A percentile compares a stretch with the other conserved stretches of the same genome.
Evolutionary conservation across 1,139 yeast species (phyloP).

Genomic region (Taiozyma sp.): DNA sequence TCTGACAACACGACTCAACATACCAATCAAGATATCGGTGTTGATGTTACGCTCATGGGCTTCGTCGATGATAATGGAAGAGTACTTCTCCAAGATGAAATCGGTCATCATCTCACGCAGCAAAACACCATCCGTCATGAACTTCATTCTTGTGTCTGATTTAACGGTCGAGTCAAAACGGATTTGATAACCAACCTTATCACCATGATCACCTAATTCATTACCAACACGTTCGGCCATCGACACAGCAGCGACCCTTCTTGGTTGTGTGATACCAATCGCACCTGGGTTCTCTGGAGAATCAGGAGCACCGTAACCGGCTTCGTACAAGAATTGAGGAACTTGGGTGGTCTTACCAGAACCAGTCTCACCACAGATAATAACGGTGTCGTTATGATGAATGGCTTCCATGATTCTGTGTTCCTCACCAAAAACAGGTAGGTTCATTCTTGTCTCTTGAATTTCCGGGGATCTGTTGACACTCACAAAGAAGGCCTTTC

Average conservation of each 20-base stretch:
- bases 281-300: slow-evolving; percentile 75
- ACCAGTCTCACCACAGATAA: slow-evolving; percentile 92
- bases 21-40: slow-evolving; percentile 93
- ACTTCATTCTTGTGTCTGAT: slow-evolving; percentile 75
- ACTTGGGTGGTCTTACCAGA: slow-evolving; percentile 82
- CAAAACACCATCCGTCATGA: slow-evolving; percentile 98
- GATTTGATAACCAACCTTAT: slow-evolving; percentile 83
- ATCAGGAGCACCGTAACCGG: slow-evolving; percentile 71
- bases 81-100: slow-evolving; percentile 73
- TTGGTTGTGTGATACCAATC: slow-evolving; percentile 95
- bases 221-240: slow-evolving; percentile 88
- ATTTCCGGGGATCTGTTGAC: slow-evolving; percentile 63
- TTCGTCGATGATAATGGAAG: slow-evolving; percentile 88
- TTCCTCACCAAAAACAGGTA: slow-evolving; percentile 92
- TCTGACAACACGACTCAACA: slow-evolving; percentile 82
- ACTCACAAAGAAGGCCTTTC: slow-evolving; percentile 66
- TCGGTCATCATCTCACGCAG: slow-evolving; percentile 91
- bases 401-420: slow-evolving; percentile 95
- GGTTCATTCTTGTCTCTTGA: slow-evolving; percentile 58
- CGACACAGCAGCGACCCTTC: slow-evolving; percentile 98
- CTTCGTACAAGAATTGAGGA: slow-evolving; percentile 76
- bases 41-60: slow-evolving; percentile 97
- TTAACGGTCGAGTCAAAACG: slow-evolving; percentile 79
- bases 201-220: slow-evolving; percentile 79
- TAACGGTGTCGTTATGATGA: slow-evolving; percentile 85